Conservation (phyloP, 768 basidiomycete genomes). For the Lepiota venenata region DNA sequence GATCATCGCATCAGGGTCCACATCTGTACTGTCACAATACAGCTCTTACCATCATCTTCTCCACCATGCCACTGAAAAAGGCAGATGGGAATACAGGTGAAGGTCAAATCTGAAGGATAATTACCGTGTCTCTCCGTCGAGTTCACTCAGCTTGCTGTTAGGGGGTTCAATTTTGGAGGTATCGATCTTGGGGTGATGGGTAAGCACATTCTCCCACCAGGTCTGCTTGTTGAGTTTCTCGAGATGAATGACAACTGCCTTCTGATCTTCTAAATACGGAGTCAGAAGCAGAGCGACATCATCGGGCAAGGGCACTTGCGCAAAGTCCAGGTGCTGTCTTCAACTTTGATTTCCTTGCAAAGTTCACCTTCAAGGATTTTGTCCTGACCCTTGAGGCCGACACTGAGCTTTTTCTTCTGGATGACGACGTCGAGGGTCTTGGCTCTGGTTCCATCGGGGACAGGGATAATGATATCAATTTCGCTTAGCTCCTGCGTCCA, state of each 20-base stretch:
- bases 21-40: background rate
- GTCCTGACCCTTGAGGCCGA: slow-evolving; percentile 83
- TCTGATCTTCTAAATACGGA: slow-evolving; percentile 64
- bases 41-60: slow-evolving; percentile 97
- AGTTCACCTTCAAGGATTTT: slow-evolving; percentile 87
- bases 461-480: slow-evolving; percentile 77
- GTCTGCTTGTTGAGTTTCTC: slow-evolving; percentile 85
- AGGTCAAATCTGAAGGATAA: slow-evolving; percentile 8
- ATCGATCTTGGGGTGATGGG: slow-evolving; percentile 95
- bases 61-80: slow-evolving; percentile 82
- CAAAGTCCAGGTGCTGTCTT: slow-evolving; percentile 96
- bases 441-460: slow-evolving; percentile 84
- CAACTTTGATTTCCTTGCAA: slow-evolving; percentile 91
- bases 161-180: slow-evolving; percentile 93
- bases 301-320: slow-evolving; percentile 43
- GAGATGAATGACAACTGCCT: slow-evolving; percentile 68
- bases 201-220: slow-evolving; percentile 98
- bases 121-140: slow-evolving; percentile 92
- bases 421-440: slow-evolving; percentile 72
- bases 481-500: slow-evolving; percentile 93
- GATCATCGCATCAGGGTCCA: slow-evolving; percentile 3
- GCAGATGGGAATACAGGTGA: background rate
- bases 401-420: slow-evolving; percentile 77
- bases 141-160: slow-evolving; percentile 93
- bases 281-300: background rate